Percentiles rank a stretch among this genome's conserved stretches.
These are phyloP conservation scores for Fusarium brevicatenulatum DNA, from an alignment of 2,329 filamentous ascomycete species.

Conservation along the genomic window DNA sequence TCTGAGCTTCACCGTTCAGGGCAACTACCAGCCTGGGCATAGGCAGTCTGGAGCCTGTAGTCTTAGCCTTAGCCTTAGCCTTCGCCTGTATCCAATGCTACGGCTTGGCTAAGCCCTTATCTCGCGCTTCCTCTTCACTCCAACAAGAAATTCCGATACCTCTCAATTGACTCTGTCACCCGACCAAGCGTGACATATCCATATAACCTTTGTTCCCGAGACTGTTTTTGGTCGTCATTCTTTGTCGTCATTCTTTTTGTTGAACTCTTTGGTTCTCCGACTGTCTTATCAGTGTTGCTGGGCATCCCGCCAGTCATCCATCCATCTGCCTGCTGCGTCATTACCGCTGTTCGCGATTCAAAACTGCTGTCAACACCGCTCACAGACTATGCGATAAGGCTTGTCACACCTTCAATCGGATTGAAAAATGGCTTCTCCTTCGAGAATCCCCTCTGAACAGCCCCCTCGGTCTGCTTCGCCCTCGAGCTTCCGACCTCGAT, in stretches of 20 bases:
- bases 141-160: conserved; percentile 17
- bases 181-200: conserved; percentile 21
- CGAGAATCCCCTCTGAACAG: conserved; percentile 51
- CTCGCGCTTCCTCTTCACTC: conserved; percentile 24
- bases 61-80: background rate
- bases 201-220: conserved; percentile 22
- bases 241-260: conserved; percentile 33
- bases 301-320: conserved; percentile 2
- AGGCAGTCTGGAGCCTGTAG: background rate
- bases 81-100: background rate
- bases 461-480: conserved; percentile 59
- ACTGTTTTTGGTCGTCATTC: conserved; percentile 20
- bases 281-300: conserved; percentile 16
- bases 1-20: conserved; percentile 31
- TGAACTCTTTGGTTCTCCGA: conserved; percentile 3
- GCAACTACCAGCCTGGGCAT: conserved; percentile 16
- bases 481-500: conserved; percentile 57
- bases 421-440: conserved; percentile 51
- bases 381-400: conserved; percentile 44
- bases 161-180: conserved; percentile 39
- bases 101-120: conserved; percentile 35
- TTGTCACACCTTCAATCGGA: conserved; percentile 19
- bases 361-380: conserved; percentile 13
- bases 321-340: conserved; percentile 17
- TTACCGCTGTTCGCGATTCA: conserved; percentile 18